phyloP scores from a whole-genome alignment of 2,329 filamentous ascomycete species.

The Akanthomyces muscarius region DNA sequence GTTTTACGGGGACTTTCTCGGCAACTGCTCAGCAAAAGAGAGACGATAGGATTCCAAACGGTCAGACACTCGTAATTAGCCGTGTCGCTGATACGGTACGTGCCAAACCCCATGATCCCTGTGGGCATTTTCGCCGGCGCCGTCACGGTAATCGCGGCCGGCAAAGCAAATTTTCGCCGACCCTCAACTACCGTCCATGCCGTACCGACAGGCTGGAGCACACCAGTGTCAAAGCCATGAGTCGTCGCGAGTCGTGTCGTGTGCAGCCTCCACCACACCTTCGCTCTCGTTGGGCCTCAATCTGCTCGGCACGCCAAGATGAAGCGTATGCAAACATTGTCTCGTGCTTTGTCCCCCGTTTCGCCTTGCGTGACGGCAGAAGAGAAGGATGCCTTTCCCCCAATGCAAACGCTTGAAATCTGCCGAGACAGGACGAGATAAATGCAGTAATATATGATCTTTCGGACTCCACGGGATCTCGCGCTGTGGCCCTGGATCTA shows the following conservation, averaged over 20 bases:
- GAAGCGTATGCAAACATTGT: too few species aligned
- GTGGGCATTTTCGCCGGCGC: neutral
- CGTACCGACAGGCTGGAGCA: neutral
- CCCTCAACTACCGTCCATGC: neutral
- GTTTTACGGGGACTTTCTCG: neutral
- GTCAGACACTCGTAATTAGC: neutral
- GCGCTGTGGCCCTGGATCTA: neutral
- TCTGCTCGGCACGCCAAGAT: neutral
- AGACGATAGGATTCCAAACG: neutral
- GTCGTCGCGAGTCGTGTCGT: neutral
- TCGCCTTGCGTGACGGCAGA: too few species aligned
- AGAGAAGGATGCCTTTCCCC: too few species aligned
- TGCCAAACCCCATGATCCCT: neutral
- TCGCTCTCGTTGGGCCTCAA: neutral
- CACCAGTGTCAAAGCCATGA: conserved; percentile 1
- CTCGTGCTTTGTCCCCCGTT: too few species aligned
- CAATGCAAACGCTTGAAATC: neutral
- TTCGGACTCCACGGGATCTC: neutral
- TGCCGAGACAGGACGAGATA: neutral
- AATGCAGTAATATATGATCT: neutral
- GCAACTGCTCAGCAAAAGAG: neutral
- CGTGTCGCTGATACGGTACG: neutral
- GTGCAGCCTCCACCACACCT: neutral
- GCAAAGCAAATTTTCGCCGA: neutral
- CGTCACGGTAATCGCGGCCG: neutral